These are phyloP conservation scores for Talaromyces albobiverticillius DNA, from an alignment of 2,329 filamentous ascomycete genomes.

Conservation along the genomic window DNA sequence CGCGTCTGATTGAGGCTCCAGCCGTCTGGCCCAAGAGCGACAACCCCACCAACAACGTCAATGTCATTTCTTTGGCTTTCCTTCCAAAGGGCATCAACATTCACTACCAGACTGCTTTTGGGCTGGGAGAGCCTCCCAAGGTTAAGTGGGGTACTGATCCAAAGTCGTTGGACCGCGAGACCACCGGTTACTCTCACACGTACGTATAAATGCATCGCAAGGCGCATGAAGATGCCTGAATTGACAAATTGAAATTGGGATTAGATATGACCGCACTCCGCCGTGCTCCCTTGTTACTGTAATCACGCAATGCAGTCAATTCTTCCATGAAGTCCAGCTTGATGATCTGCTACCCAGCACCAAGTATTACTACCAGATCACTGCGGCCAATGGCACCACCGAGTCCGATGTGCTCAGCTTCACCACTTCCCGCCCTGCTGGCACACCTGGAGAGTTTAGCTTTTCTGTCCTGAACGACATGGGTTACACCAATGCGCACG, in stretches of 20 bases:
- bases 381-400: slow-evolving; percentile 50
- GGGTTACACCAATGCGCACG: slow-evolving; percentile 53
- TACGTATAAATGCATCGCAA: slow-evolving; percentile 19
- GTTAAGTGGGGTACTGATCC: slow-evolving; percentile 44
- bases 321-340: slow-evolving; percentile 52
- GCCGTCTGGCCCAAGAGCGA: slow-evolving; percentile 45
- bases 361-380: slow-evolving; percentile 53
- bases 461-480: slow-evolving; percentile 53
- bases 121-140: slow-evolving; percentile 44
- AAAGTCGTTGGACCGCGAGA: slow-evolving; percentile 31
- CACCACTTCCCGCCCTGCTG: slow-evolving; percentile 45
- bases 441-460: slow-evolving; percentile 41
- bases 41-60: slow-evolving; percentile 52
- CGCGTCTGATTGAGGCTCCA: slow-evolving; percentile 49
- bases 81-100: slow-evolving; percentile 50
- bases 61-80: slow-evolving; percentile 51
- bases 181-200: slow-evolving; percentile 41
- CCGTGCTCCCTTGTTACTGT: slow-evolving; percentile 44
- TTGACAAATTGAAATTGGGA: not conserved
- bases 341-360: slow-evolving; percentile 39
- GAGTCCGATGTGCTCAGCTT: slow-evolving; percentile 47
- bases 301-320: slow-evolving; percentile 51
- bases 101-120: slow-evolving; percentile 55
- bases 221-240: too few relatives aligned
- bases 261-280: slow-evolving; percentile 44